A percentile compares a stretch with the other conserved stretches of the same genome.
Conservation (phyloP, 2,329 filamentous ascomycete genomes). For the Plectosphaerella sp. region DNA sequence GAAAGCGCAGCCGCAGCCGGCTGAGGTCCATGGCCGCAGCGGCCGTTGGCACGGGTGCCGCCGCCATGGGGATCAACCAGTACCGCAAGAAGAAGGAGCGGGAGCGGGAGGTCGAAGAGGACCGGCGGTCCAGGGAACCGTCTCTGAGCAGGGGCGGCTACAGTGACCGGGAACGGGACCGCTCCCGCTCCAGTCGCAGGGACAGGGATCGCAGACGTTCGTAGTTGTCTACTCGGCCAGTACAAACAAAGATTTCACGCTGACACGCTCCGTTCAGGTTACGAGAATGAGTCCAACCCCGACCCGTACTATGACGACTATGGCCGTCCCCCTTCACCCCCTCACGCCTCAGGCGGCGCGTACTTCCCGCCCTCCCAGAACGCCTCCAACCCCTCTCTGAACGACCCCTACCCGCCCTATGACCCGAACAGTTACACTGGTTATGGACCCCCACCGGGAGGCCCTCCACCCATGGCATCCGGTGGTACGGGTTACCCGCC, state of each 20-base stretch:
- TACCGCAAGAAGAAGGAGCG: constrained; percentile 45
- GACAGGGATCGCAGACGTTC: constrained; percentile 27
- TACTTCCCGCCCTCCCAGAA: constrained; percentile 37
- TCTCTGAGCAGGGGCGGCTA: constrained; percentile 14
- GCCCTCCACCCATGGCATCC: constrained; percentile 15
- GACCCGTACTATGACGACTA: constrained; percentile 30
- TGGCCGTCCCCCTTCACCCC: constrained; percentile 38
- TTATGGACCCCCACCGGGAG: constrained; percentile 34
- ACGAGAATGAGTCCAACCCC: constrained; percentile 28
- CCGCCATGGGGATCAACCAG: constrained; percentile 59
- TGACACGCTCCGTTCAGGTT: constrained; percentile 20
- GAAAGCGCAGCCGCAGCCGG: constrained; percentile 50
- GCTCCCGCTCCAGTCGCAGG: constrained; percentile 17
- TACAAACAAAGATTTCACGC: neutral
- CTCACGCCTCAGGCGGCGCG: constrained; percentile 46
- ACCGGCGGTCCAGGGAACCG: constrained; percentile 10
- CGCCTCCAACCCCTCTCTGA: constrained; percentile 21
- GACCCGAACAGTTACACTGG: constrained; percentile 36
- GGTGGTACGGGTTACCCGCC: constrained; percentile 18
- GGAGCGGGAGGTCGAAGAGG: constrained; percentile 28
- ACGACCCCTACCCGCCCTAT: constrained; percentile 33
- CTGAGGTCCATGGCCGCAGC: constrained; percentile 52
- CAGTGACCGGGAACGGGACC: constrained; percentile 16
- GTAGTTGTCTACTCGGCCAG: constrained; percentile 8
- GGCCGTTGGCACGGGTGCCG: constrained; percentile 51